Evolutionary conservation across 169 alveolate species (phyloP), one percentile per base, ranked within the genome.

Genomic region (Babesia sp.): DNA sequence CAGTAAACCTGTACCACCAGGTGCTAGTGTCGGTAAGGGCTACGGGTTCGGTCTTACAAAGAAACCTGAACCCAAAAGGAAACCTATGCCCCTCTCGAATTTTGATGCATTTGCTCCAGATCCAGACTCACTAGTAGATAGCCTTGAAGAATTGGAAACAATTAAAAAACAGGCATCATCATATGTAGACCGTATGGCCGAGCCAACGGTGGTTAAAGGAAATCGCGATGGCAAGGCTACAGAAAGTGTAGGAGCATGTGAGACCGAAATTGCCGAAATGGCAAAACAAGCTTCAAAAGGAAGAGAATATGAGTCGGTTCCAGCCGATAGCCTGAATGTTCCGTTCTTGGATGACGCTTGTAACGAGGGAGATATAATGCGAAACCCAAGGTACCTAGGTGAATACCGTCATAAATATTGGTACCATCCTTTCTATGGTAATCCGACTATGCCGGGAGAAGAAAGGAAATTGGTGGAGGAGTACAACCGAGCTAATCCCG

Each of bases 261-360:
- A n/a, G 14, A 7, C 31, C 6, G 61, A 45, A 3, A 64, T 36
- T 31, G 34, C n/a, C 4, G 63, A 8, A 18, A 64, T 29, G 9
- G 16, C 37, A 26, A n/a, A 20, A 14, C 57, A 41, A 11, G 26
- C 41, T 12, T 41, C 71, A 5, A 7, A 26, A 8, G 26, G 41
- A 18, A 28, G 63, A 26, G 36, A 34, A 12, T 45, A 56, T 41
- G 79, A 69, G 2, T 1, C 22, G 0, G 45, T 56, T 11, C 31
- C 60, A 26, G 63, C 60, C 1, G 83, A 67, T 7, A 50, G 85
- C 24, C 63, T 78, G 60, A 59, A 60, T 12, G 58, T 83, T 26
- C 89, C 90, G 68, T 83, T 81, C 33, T 12, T 88, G 53, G 93
- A 88, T 46, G 93, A 88, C 46, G 90, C 80, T 20, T 80, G 86